Evolutionary conservation across 805 yeast species (phyloP), one percentile per base, ranked within the genome.

Genomic region (Ogataea ganodermae): DNA sequence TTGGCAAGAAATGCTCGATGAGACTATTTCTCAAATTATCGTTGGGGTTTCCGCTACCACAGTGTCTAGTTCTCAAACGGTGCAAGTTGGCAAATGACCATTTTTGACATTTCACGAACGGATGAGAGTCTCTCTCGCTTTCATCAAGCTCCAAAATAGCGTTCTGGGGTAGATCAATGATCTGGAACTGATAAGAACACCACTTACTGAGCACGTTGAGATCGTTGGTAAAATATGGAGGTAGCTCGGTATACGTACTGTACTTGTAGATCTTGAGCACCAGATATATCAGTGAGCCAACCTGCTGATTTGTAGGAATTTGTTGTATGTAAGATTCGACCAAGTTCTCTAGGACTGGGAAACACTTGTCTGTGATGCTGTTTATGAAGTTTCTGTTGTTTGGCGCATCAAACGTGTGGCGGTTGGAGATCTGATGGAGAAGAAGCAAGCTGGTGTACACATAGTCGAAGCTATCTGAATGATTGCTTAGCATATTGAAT

Each of bases 81-180:
- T 79, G 79, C 35, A 91, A 65, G 63, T 87, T 88, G 20, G 87
- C 89, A 61, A 83, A 81, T 1, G 94, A 78, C 97, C 97, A 90
- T 64, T 92, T 91, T 68, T 76, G 86, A 58, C 80, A 79, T 65
- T 79, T 90, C 63, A 68, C 78, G 78, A 81, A 79, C 42, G 78
- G 81, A 54, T 78, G 72, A 10, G 61, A 48, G 38, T 66, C 69
- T 41, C 75, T 73, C 28, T 78, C 82, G 18, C 74, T 69, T 6
- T 69, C 70, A 44, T 77, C 80, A 14, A 75, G 55, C 18, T 71
- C 69, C 37, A 69, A 43, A 1, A 79, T 72, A 26, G 76, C 72
- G 1, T 54, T 49, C 1, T 79, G 65, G 5, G 71, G 73, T 60
- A 78, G 71, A 48, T 75, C 74, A 39, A 86, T 79, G 17, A 86